Evolutionary conservation across 1,284 basidiomycete genomes (phyloP).

Genomic region (Fomitopsis betulina): DNA sequence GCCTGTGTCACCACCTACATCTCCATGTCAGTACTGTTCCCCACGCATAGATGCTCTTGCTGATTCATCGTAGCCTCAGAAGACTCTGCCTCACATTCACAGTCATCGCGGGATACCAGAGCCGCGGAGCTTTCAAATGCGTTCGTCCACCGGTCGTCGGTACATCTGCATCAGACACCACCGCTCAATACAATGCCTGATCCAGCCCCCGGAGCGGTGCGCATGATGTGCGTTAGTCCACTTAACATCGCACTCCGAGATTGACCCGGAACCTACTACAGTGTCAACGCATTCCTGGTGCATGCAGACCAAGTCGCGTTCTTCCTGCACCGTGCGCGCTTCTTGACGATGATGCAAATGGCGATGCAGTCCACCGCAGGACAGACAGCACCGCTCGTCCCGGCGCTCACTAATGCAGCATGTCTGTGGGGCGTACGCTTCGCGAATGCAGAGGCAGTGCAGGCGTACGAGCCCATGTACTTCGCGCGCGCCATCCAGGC

Average conservation of each 20-base stretch:
- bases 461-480: conserved; percentile 19
- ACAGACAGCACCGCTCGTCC: conserved; percentile 15
- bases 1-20: conserved; percentile 5
- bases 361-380: conserved; percentile 2
- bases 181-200: conserved; percentile 10
- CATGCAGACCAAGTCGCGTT: conserved; percentile 33
- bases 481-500: conserved; percentile 25
- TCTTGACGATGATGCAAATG: conserved; percentile 14
- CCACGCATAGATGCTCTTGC: not conserved
- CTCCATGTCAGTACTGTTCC: conserved; percentile 6
- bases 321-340: conserved; percentile 25
- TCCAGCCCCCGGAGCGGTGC: conserved; percentile 15
- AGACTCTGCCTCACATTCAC: not conserved
- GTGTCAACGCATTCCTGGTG: conserved; percentile 32
- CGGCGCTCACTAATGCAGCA: conserved; percentile 25
- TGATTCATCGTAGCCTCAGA: not conserved
- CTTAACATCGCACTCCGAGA: not conserved
- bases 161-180: not conserved
- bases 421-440: conserved; percentile 28
- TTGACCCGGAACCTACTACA: conserved; percentile 10
- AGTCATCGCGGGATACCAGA: not conserved
- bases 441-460: conserved; percentile 14
- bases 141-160: not conserved
- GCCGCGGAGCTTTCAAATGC: not conserved
- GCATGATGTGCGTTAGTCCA: conserved; percentile 12